Percentiles rank a stretch among this genome's conserved stretches.
Evolutionary conservation across 2,329 filamentous ascomycete species (phyloP).

Genomic region (Xylaria arbuscula): DNA sequence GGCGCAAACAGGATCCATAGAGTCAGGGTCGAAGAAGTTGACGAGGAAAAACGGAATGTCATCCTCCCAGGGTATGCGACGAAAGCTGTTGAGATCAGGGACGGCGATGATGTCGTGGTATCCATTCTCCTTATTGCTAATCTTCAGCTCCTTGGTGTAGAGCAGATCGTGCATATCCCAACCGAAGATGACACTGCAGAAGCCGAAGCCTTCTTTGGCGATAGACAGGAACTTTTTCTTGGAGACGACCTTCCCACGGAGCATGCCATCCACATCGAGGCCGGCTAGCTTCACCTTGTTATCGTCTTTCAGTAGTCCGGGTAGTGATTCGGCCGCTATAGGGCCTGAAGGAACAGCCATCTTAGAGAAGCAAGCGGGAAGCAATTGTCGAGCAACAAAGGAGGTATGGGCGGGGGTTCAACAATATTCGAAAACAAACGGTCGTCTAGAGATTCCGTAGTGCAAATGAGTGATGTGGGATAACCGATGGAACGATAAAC

Average conservation of each 20-base stretch:
- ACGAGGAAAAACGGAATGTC: conserved; percentile 80
- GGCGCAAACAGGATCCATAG: conserved; percentile 70
- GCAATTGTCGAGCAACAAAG: not conserved
- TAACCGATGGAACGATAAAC: not conserved
- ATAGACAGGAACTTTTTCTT: conserved; percentile 86
- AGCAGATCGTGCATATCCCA: conserved; percentile 91
- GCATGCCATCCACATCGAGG: conserved; percentile 78
- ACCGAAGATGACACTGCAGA: conserved; percentile 86
- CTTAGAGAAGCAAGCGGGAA: conserved; percentile 7
- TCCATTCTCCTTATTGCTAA: conserved; percentile 83
- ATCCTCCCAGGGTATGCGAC: conserved; percentile 83
- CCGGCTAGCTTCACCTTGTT: conserved; percentile 80
- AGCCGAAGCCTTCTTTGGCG: conserved; percentile 79
- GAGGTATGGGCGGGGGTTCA: not conserved
- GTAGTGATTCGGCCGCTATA: conserved; percentile 69
- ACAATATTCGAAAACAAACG: not conserved
- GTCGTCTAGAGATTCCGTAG: not conserved
- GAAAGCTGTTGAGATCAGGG: conserved; percentile 75
- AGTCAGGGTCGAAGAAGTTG: conserved; percentile 78
- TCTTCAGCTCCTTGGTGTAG: conserved; percentile 78
- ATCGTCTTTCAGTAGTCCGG: conserved; percentile 71
- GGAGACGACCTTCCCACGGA: conserved; percentile 83
- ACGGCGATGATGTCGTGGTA: conserved; percentile 80
- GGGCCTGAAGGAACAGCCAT: conserved; percentile 46
- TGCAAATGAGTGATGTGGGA: not conserved